Base-by-base conservation (phyloP, 257 asterid species). In the Lycium barbarum region DNA sequence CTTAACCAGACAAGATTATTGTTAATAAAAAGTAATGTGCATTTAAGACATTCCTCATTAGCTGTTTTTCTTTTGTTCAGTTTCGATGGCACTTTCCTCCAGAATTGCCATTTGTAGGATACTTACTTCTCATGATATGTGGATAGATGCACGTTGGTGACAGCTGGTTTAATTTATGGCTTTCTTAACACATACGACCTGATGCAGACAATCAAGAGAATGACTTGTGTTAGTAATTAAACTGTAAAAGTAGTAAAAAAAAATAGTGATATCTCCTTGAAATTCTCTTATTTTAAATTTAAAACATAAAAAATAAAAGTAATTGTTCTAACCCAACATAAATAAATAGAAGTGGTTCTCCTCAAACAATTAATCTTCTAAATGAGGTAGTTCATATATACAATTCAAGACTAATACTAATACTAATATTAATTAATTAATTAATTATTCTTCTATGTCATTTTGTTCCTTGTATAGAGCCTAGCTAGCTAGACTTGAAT, bases 101-200 rank as follows among this genome's bases (percentile, higher is more conserved):
- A 84, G 47, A 74, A 85, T 83, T 89, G 86, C 86, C 84, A 86
- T 88, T 85, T 90, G 82, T 85, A 83, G 83, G 84, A 85, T 74
- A 47, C 85, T 58, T 72, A 51, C 33, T 45, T 45, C 54, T 86
- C 83, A 68, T 79, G 65, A 43, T 84, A 79, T 82, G 36, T 63
- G 10, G 38, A 65, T 26, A 26, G 53, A 1, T 55, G 20, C 84
- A 87, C 82, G 86, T 86, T 87, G 91, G 88, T 86, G 86, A 87
- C 97, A 93, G 92, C 91, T 91, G 92, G 91, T 73, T 59, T 38
- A 83, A 79, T 62, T 81, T 71, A 71, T 82, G 83, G 20, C 18
- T 59, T 71, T 84, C 20, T 38, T 78, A 79, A 47, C 76, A 88
- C 86, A 66, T 82, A 84, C 84, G 62, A 80, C 88, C 33, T 86